Conservation (phyloP, 108 stramenopile genomes). For the Nitzschia sp. region DNA sequence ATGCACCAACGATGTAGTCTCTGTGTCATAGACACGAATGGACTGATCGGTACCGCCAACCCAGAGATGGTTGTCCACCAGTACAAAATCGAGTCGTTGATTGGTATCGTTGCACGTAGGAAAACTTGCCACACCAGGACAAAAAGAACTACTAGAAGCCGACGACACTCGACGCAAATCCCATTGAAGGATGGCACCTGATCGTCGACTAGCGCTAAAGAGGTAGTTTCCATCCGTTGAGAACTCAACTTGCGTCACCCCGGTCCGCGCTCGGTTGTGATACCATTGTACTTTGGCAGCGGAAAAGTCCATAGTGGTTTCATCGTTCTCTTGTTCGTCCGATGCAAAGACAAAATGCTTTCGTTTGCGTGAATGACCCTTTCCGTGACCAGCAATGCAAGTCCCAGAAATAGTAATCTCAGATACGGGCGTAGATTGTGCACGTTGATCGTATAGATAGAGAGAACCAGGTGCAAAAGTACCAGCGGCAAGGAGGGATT, state of each 20-base stretch:
- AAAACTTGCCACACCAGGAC: conserved; percentile 63
- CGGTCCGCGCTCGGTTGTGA: conserved; percentile 62
- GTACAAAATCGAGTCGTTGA: conserved; percentile 72
- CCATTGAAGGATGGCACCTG: conserved; percentile 74
- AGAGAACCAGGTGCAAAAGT: conserved; percentile 86
- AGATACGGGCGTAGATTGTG: conserved; percentile 21
- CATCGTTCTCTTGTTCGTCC: conserved; percentile 3
- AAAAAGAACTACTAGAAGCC: conserved; percentile 19
- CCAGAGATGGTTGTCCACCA: conserved; percentile 47
- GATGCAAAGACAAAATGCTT: conserved; percentile 41
- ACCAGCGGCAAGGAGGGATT: conserved; percentile 59
- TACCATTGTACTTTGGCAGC: conserved; percentile 72
- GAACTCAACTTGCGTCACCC: conserved; percentile 78
- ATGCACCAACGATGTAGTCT: conserved; percentile 12
- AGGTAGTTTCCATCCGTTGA: conserved; percentile 46
- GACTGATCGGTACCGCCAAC: conserved; percentile 55
- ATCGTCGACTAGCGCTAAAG: conserved; percentile 66
- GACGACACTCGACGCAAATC: conserved; percentile 65
- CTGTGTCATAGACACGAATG: conserved; percentile 53
- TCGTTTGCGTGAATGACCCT: conserved; percentile 38
- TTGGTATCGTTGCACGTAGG: conserved; percentile 70
- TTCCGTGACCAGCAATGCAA: conserved; percentile 73
- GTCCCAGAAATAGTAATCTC: conserved; percentile 29
- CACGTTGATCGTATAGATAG: conserved; percentile 78
- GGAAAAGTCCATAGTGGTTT: conserved; percentile 44